Evolutionary conservation across 1,284 basidiomycete genomes (phyloP), one percentile per base, ranked within the genome.

Genomic region (Microbotryum scabiosae): DNA sequence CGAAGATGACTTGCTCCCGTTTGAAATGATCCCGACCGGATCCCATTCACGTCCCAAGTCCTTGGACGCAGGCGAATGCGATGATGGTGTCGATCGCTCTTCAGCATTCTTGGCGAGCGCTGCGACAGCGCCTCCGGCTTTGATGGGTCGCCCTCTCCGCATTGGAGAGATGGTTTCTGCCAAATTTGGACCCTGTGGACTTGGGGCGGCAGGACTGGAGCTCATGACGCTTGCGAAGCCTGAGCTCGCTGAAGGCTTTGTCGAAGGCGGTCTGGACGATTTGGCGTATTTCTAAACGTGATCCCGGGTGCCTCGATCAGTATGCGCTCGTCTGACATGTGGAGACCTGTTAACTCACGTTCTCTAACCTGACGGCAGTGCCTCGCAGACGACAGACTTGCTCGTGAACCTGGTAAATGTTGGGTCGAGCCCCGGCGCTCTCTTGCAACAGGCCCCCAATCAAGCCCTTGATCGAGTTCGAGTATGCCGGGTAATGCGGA

Each of bases 401-500:
- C 59, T 74, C 69, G 61, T 74, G 73, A 1, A 74, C 71, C 45
- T 72, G 66, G 57, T 67, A 72, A 43, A 73, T 70, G 56, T 70
- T 73, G 6, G 72, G 73, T 3, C 73, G 64, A 54, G 60, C 57
- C 26, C 53, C 51, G 5, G 66, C 53, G 1, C 60, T 56, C 50
- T 71, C 70, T 57, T 71, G 70, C 41, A 72, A 61, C 69, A 72
- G 71, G 12, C 59, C 60, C 9, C 90, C 86, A 66, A 99, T 97
- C 49, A 98, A 76, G 52, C 84, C 79, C 70, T 89, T 92, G 79
- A 98, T 83, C 51, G 87, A 82, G 2, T 82, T 77, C 3, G 93
- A 97, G 75, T 99, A 99, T 4, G 87, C 82, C 1, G 96, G 96
- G 75, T 90, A 94, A 43, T 88, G 84, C 5, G 92, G 92, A 63